Conservation (phyloP, 208 protist species). For the Borovskyia barvae region DNA sequence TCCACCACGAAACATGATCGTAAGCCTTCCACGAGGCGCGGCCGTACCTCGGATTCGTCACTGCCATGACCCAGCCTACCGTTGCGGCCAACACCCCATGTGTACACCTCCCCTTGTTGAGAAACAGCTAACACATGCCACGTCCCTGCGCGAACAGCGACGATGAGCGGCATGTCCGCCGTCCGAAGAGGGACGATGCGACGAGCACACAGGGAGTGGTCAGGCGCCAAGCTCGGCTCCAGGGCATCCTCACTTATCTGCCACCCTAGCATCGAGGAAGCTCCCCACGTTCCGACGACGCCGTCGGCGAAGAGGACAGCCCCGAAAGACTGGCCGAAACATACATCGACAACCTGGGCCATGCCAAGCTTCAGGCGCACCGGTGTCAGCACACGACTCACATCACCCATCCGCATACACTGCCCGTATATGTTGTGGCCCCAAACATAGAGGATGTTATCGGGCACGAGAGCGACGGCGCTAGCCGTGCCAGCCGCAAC, state of each 20-base stretch:
- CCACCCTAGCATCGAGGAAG: conserved; percentile 44
- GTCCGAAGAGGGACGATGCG: conserved; percentile 25
- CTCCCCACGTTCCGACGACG: conserved; percentile 57
- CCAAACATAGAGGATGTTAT: conserved; percentile 57
- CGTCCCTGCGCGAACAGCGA: conserved; percentile 46
- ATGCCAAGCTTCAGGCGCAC: conserved; percentile 27
- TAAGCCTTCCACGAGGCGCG: conserved; percentile 52
- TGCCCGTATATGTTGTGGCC: conserved; percentile 77
- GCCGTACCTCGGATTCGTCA: conserved; percentile 29
- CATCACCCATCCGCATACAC: conserved; percentile 36
- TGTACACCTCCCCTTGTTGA: conserved; percentile 45
- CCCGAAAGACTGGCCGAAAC: conserved; percentile 53
- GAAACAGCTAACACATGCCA: conserved; percentile 65
- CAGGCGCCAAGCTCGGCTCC: conserved; percentile 23
- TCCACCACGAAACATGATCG: conserved; percentile 32
- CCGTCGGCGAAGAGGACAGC: conserved; percentile 49
- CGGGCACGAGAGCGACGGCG: conserved; percentile 35
- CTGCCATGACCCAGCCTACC: conserved; percentile 72
- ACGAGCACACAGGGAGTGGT: conserved; percentile 33
- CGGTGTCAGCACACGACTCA: conserved; percentile 22
- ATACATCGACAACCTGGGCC: conserved; percentile 35
- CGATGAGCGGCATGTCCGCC: not conserved
- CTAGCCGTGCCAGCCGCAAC: conserved; percentile 44
- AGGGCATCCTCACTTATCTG: conserved; percentile 15
- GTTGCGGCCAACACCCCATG: conserved; percentile 59